Conservation (phyloP, 1,284 basidiomycete species). For the Leccinum laetum region DNA sequence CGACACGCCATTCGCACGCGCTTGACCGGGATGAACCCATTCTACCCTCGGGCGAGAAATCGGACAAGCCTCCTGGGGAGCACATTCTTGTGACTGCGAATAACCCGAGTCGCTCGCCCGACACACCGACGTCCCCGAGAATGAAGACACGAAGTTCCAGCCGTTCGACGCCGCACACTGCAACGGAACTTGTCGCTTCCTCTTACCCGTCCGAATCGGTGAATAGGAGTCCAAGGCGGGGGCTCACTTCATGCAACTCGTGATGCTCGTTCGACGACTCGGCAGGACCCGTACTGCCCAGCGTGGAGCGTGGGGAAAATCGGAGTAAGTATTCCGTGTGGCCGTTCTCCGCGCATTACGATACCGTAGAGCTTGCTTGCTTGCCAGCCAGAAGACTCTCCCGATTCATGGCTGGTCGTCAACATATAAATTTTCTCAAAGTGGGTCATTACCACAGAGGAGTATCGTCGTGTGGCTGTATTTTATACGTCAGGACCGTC, state of each 20-base stretch:
- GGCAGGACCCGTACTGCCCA: conserved; percentile 17
- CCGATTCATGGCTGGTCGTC: background rate
- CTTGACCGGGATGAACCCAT: no score
- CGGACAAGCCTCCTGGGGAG: no score
- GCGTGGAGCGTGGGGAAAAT: conserved; percentile 29
- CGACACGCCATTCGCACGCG: no score
- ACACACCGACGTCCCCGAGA: background rate
- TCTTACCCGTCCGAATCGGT: conserved; percentile 45
- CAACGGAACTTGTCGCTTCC: conserved; percentile 38
- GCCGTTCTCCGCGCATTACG: conserved; percentile 47
- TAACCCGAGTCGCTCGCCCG: no score
- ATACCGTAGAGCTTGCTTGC: conserved; percentile 15
- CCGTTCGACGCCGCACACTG: conserved; percentile 9
- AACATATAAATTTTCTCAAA: conserved; percentile 12
- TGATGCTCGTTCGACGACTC: conserved; percentile 40
- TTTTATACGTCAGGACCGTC: background rate
- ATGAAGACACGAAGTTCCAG: background rate
- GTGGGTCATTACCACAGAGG: background rate
- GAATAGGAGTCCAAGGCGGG: conserved; percentile 53
- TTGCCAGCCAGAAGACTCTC: background rate
- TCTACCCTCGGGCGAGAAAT: no score
- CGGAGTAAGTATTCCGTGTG: conserved; percentile 41
- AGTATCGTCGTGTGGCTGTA: conserved; percentile 17
- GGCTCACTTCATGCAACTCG: conserved; percentile 45
- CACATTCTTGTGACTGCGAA: no score